Evolutionary conservation across 2,329 filamentous ascomycete species (phyloP), one percentile per base, ranked within the genome.

Genomic region (Parastagonospora nodorum): DNA sequence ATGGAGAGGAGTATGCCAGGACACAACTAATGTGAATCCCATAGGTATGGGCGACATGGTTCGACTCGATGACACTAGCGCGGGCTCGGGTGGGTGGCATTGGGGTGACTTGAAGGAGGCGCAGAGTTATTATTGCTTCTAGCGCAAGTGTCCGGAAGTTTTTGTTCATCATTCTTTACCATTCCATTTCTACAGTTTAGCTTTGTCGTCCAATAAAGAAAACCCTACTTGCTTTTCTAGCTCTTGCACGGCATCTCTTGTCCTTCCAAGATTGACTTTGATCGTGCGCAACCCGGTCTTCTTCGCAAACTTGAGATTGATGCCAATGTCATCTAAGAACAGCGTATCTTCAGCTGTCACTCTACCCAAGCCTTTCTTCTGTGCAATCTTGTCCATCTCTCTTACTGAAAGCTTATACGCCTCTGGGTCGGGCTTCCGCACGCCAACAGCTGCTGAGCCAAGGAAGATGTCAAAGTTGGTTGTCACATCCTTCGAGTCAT

Each of bases 251-350:
- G 93, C 92, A 69, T 92, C 86, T 68, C 84, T 88, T 1, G 89
- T 85, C 71, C 82, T 85, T 1, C 92, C 92, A 27, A 97, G 75
- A 8, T 83, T 78, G 1, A 97, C 94, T 75, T 93, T 96, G 58
- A 97, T 82, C 0, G 93, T 97, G 48, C 81, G 76, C 72, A 97
- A 87, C 0, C 93, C 93, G 16, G 86, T 77, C 42, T 81, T 81
- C 74, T 81, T 89, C 1, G 86, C 94, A 38, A 82, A 87, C 78
- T 92, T 94, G 50, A 97, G 74, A 71, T 99, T 99, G 74, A 92
- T 87, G 1, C 94, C 94, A 71, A 99, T 96, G 64, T 97, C 92
- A 71, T 97, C 94, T 42, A 97, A 75, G 70, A 99, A 99, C 4
- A 96, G 75, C 38, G 97, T 79, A 48, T 97, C 90, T 0, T 77